Evolutionary conservation across 805 yeast species (phyloP).

Genomic region (Candida pseudofarinosa): DNA sequence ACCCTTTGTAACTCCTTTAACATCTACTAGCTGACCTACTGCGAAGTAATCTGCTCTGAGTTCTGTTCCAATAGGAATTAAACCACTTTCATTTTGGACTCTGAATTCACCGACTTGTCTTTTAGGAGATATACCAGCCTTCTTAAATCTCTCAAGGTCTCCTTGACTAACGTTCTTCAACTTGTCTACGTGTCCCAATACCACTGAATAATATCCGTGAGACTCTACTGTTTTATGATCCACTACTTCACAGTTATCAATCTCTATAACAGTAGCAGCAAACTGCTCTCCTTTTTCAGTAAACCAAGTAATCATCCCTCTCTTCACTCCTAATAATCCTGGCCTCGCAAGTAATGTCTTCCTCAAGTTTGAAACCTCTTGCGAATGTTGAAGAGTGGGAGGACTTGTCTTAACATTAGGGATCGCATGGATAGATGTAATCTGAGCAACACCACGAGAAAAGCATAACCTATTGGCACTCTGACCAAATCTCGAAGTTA

Average conservation of each 20-base stretch:
- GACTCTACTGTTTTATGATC: conserved; percentile 63
- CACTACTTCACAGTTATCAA: conserved; percentile 84
- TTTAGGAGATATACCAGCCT: conserved; percentile 84
- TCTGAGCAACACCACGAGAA: conserved; percentile 37
- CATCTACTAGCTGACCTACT: conserved; percentile 79
- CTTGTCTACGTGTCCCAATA: conserved; percentile 78
- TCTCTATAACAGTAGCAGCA: conserved; percentile 85
- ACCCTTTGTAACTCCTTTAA: conserved; percentile 78
- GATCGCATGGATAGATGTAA: conserved; percentile 48
- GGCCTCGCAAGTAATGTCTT: conserved; percentile 72
- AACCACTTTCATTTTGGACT: conserved; percentile 60
- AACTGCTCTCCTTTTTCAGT: conserved; percentile 63
- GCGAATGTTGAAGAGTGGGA: conserved; percentile 60
- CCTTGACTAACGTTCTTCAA: conserved; percentile 52
- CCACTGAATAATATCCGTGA: conserved; percentile 82
- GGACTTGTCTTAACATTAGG: conserved; percentile 45
- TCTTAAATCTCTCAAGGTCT: conserved; percentile 71
- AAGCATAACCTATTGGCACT: neutral
- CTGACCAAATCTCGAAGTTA: neutral
- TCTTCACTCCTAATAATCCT: conserved; percentile 78
- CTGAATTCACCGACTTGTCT: conserved; percentile 71
- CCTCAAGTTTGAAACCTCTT: conserved; percentile 65
- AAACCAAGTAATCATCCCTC: conserved; percentile 88
- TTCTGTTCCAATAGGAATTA: conserved; percentile 73
- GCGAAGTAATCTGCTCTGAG: conserved; percentile 80